phyloP scores from a whole-genome alignment of 192 early-diverging fungal species.

The Gaertneriomyces semiglobifer region DNA sequence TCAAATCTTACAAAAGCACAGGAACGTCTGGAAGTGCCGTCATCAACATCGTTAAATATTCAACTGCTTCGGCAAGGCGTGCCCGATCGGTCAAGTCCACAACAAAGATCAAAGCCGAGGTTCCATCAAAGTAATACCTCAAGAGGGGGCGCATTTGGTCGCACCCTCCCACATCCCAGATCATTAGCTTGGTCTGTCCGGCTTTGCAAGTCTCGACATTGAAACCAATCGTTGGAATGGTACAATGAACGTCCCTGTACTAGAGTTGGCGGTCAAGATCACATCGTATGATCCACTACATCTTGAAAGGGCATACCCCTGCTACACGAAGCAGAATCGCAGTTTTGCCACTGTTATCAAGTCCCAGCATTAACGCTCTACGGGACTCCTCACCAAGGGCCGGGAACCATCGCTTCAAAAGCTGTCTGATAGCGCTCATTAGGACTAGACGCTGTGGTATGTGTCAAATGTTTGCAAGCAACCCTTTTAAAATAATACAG shows the following conservation, averaged over 20 bases:
- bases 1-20: conserved; percentile 4
- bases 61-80: conserved; percentile 80
- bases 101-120: conserved; percentile 82
- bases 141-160: conserved; percentile 86
- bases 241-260: neutral
- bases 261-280: neutral
- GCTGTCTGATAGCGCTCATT: no score
- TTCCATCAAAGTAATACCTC: conserved; percentile 84
- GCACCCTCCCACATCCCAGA: conserved; percentile 82
- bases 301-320: neutral
- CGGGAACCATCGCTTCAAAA: no score
- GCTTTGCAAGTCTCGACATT: conserved; percentile 10
- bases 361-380: neutral
- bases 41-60: conserved; percentile 52
- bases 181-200: neutral
- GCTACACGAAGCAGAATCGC: conserved; percentile 2
- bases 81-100: conserved; percentile 84
- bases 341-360: conserved; percentile 2
- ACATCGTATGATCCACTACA: neutral
- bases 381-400: neutral
- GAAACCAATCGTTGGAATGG: conserved; percentile 23
- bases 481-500: no score
- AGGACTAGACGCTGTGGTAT: no score
- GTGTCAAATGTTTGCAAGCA: no score
- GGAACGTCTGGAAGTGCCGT: neutral